Evolutionary conservation across 257 asterid genomes (phyloP), one percentile per base, ranked within the genome.

Genomic region (Solanum paucissectum): DNA sequence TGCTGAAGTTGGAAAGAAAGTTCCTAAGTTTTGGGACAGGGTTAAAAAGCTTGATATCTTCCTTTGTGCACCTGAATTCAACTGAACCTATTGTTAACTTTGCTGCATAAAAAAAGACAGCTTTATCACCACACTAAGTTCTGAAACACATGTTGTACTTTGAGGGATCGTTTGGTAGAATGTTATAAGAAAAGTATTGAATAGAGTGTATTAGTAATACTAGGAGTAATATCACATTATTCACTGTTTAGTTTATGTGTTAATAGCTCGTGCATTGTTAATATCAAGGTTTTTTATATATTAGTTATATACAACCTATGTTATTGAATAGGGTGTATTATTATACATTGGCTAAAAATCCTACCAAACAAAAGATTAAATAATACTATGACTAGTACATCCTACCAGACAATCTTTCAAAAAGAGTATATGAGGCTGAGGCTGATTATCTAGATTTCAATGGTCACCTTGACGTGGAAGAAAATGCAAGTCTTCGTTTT

Each of bases 11-110:
- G 64, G 62, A 25, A 77, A 42, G 62, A 13, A 77, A 42, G 84
- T 25, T 86, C 84, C 89, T 0, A 95, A 90, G 94, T 49, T 94
- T 88, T 95, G 98, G 99, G 93, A 90, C 20, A 90, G 90, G 92
- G 92, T 94, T 64, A 96, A 91, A 92, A 96, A 91, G 91, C 91
- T 95, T 32, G 97, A 96, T 77, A 38, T 94, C 90, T 91, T 96
- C 84, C 91, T 66, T 8, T 93, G 98, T 83, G 95, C 94, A 11
- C 92, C 97, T 55, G 90, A 91, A 37, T 76, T 89, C 73, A 89
- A 88, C 87, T 87, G 93, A 55, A 88, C 91, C 46, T 87, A 76
- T 68, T 83, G 91, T 89, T 92, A 90, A 27, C 9, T 75, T 75
- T 74, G 55, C 83, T 37, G 14, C 20, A 37, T 74, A 73, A 36